Evolutionary conservation across 2,329 filamentous ascomycete species (phyloP), one percentile per base, ranked within the genome.

Genomic region (Neodidymelliopsis sp.): DNA sequence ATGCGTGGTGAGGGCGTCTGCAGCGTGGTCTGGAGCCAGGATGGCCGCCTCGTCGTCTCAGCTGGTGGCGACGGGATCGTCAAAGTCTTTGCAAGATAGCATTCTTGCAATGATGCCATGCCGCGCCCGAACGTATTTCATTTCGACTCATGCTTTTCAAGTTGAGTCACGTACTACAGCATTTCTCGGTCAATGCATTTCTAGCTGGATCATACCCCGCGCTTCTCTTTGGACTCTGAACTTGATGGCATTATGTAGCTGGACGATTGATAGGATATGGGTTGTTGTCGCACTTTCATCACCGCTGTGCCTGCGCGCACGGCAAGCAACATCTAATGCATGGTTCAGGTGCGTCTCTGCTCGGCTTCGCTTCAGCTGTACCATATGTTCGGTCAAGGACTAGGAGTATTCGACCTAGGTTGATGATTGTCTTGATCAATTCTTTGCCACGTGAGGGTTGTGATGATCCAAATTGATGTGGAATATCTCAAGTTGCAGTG

Each of bases 1-100:
- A 97, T 97, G 92, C 85, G 94, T 40, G 94, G 93, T 37, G 94
- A 99, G 71, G 94, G 94, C 16, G 91, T 97, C 6, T 97, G 93
- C 74, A 84, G 88, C 12, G 93, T 96, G 4, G 90, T 94, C 13
- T 99, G 94, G 94, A 96, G 91, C 69, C 89, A 91, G 64, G 94
- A 99, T 69, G 92, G 93, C 24, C 84, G 91, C 59, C 94, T 94
- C 83, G 92, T 99, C 27, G 90, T 97, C 48, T 95, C 91, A 63
- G 93, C 89, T 27, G 94, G 94, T 29, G 94, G 94, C 10, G 94
- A 99, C 71, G 94, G 94, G 6, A 88, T 96, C 25, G 93, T 97
- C 54, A 97, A 97, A 79, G 92, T 97, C 48, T 97, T 87, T 71
- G 75, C 70, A 27, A 62, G 70, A 60, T 73, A 65, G 60, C 49